phyloP scores from a whole-genome alignment of 1,284 basidiomycete species.

The Fistulinella staudtii region DNA sequence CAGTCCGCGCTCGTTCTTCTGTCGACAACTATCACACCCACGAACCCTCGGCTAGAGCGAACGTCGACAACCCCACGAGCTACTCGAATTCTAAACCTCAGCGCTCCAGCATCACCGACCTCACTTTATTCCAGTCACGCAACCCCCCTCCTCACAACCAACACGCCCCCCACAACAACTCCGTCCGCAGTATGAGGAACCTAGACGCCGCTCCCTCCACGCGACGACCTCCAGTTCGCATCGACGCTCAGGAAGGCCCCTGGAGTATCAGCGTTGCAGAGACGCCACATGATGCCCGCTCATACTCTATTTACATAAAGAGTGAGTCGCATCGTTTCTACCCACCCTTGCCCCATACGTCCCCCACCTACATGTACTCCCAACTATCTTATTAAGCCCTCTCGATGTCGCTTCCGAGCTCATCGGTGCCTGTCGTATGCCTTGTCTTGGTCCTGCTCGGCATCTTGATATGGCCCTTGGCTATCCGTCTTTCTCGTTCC shows the following conservation, averaged over 20 bases:
- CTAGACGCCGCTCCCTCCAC: slow-evolving; percentile 33
- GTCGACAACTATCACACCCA: slow-evolving; percentile 25
- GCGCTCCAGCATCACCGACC: slow-evolving; percentile 35
- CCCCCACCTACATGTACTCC: slow-evolving; percentile 19
- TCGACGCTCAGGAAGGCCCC: slow-evolving; percentile 62
- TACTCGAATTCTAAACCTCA: slow-evolving; percentile 26
- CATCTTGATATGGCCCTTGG: slow-evolving; percentile 13
- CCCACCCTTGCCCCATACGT: slow-evolving; percentile 24
- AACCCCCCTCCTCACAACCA: slow-evolving; percentile 28
- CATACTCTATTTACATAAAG: slow-evolving; percentile 68
- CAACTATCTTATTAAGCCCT: slow-evolving; percentile 22
- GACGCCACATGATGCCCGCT: slow-evolving; percentile 54
- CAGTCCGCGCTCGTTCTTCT: slow-evolving; percentile 28
- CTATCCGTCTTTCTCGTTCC: slow-evolving; percentile 15
- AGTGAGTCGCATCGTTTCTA: slow-evolving; percentile 44
- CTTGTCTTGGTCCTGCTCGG: slow-evolving; percentile 16
- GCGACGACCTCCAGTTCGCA: slow-evolving; percentile 42
- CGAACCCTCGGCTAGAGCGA: slow-evolving; percentile 26
- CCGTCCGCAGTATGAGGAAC: slow-evolving; percentile 36
- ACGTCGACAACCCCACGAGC: slow-evolving; percentile 33
- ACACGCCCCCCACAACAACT: slow-evolving; percentile 30
- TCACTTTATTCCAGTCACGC: slow-evolving; percentile 37
- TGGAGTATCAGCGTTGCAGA: slow-evolving; percentile 76
- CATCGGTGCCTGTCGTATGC: slow-evolving; percentile 22
- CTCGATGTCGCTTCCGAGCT: slow-evolving; percentile 26